phyloP scores from a whole-genome alignment of 1,284 basidiomycete species.

The Rhodotorula glutinis region DNA sequence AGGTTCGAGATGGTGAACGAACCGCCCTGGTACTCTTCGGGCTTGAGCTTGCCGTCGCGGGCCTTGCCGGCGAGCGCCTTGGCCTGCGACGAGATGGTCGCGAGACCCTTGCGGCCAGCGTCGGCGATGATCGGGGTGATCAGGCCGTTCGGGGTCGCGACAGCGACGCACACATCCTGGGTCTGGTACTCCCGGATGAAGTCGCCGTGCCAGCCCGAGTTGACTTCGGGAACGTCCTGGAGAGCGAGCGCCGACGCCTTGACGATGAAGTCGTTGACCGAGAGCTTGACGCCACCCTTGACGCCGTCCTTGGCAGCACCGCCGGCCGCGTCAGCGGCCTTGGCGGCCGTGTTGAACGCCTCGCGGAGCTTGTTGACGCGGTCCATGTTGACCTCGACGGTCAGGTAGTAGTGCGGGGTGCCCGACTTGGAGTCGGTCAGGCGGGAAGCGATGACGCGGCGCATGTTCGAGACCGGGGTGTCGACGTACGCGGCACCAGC shows the following conservation, averaged over 20 bases:
- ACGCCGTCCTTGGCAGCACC: conserved; percentile 62
- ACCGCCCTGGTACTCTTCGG: conserved; percentile 97
- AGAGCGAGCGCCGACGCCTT: conserved; percentile 91
- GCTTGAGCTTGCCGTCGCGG: conserved; percentile 91
- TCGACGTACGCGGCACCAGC: conserved; percentile 73
- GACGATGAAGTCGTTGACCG: conserved; percentile 97
- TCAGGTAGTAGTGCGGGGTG: conserved; percentile 96
- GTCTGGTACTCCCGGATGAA: conserved; percentile 95
- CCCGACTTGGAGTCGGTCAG: conserved; percentile 90
- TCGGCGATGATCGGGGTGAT: conserved; percentile 98
- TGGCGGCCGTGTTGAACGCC: conserved; percentile 84
- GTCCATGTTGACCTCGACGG: conserved; percentile 95
- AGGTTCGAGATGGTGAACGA: conserved; percentile 99
- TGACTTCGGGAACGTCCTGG: conserved; percentile 92
- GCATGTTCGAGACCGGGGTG: conserved; percentile 90
- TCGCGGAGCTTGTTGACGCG: conserved; percentile 89
- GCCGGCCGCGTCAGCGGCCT: conserved; percentile 60
- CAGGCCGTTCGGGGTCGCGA: conserved; percentile 90
- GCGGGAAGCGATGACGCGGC: conserved; percentile 84
- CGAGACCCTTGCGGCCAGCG: conserved; percentile 84
- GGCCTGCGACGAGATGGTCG: conserved; percentile 84
- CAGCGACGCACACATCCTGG: conserved; percentile 94
- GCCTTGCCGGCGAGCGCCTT: conserved; percentile 93
- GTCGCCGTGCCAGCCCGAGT: conserved; percentile 97
- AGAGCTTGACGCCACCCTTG: conserved; percentile 69